phyloP scores from a whole-genome alignment of 345 rosid species.

The Euclidium syriacum region DNA sequence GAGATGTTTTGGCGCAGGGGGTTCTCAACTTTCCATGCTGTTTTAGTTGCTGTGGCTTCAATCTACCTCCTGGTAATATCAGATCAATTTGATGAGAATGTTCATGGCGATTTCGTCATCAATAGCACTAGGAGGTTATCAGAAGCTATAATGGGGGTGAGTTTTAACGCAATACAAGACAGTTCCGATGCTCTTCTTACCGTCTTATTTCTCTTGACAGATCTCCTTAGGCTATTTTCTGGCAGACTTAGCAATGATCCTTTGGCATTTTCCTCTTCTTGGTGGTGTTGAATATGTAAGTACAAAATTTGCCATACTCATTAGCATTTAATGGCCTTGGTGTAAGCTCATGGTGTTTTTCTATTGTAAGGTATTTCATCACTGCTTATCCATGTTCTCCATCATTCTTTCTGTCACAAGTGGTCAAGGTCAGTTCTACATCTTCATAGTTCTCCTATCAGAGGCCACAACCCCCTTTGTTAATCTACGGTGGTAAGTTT shows the following conservation, averaged over 20 bases:
- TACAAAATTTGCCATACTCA: slow-evolving; percentile 1
- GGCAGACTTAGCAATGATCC: slow-evolving; percentile 67
- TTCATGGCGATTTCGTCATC: slow-evolving; percentile 44
- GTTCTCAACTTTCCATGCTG: slow-evolving; percentile 81
- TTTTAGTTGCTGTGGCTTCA: slow-evolving; percentile 56
- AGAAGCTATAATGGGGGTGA: slow-evolving; percentile 63
- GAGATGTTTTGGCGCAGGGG: slow-evolving; percentile 45
- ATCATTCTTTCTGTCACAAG: slow-evolving; percentile 59
- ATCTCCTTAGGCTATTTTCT: slow-evolving; percentile 76
- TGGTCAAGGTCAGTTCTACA: slow-evolving; percentile 72
- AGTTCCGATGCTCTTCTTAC: background rate
- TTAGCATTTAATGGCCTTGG: background rate
- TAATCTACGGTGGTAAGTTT: slow-evolving; percentile 71
- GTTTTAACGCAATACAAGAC: slow-evolving; percentile 11
- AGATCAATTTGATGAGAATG: slow-evolving; percentile 50
- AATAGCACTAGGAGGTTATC: slow-evolving; percentile 53
- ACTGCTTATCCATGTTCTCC: slow-evolving; percentile 68
- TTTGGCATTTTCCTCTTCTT: slow-evolving; percentile 68
- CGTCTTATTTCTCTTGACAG: slow-evolving; percentile 26
- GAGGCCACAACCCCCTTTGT: slow-evolving; percentile 79
- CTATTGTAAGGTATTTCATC: slow-evolving; percentile 60
- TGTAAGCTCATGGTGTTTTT: background rate
- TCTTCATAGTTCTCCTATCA: slow-evolving; percentile 74
- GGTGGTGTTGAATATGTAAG: slow-evolving; percentile 86
- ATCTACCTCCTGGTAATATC: slow-evolving; percentile 56